Conservation (phyloP, 352 stramenopile species). For the Phytophthora agathidicida region DNA sequence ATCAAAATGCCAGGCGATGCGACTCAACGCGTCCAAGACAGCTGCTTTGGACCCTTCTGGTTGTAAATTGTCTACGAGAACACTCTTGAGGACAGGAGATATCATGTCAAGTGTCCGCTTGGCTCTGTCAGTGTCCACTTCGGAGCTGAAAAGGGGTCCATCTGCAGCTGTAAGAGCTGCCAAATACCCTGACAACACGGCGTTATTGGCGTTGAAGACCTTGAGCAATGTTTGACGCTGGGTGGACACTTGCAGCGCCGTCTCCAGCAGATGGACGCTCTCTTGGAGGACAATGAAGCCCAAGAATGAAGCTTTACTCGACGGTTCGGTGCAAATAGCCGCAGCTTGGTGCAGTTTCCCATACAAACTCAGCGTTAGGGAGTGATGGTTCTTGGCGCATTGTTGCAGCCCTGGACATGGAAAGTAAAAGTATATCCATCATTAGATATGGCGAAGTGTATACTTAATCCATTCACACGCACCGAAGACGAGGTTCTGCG, state of each 20-base stretch:
- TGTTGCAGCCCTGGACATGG: constrained; percentile 21
- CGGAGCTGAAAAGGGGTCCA: constrained; percentile 8
- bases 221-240: constrained; percentile 30
- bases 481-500: constrained; percentile 42
- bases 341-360: constrained; percentile 43
- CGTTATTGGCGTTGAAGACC: constrained; percentile 48
- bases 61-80: constrained; percentile 38
- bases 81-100: constrained; percentile 36
- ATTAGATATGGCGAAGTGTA: not conserved
- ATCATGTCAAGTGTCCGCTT: constrained; percentile 27
- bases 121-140: not conserved
- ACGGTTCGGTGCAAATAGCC: constrained; percentile 48
- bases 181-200: constrained; percentile 46
- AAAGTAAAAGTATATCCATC: constrained; percentile 2
- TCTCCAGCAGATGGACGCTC: constrained; percentile 22
- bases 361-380: constrained; percentile 16
- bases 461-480: constrained; percentile 2
- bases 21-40: constrained; percentile 44
- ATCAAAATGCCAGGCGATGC: constrained; percentile 51
- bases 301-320: constrained; percentile 57
- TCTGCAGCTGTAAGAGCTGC: constrained; percentile 31
- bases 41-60: constrained; percentile 30
- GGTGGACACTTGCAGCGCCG: constrained; percentile 9
- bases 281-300: constrained; percentile 45
- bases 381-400: constrained; percentile 10